These are phyloP conservation scores for Trichoderma erinaceum DNA, from an alignment of 495 filamentous ascomycete species.

Conservation along the genomic window DNA sequence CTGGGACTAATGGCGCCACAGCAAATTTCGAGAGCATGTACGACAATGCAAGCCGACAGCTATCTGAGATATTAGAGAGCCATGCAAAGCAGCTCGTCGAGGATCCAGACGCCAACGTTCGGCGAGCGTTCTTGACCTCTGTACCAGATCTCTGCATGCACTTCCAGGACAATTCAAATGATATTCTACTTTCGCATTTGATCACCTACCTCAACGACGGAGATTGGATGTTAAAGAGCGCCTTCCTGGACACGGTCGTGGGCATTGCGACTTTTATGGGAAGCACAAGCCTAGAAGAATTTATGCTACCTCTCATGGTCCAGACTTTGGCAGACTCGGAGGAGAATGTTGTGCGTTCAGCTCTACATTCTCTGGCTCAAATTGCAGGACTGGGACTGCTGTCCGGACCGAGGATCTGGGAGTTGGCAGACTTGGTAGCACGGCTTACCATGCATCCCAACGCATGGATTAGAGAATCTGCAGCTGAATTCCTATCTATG, in stretches of 20 bases:
- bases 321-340: constrained; percentile 95
- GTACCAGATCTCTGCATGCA: constrained; percentile 91
- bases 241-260: constrained; percentile 93
- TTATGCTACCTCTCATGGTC: constrained; percentile 92
- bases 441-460: constrained; percentile 92
- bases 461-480: constrained; percentile 87
- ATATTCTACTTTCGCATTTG: constrained; percentile 88
- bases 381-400: constrained; percentile 86
- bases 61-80: constrained; percentile 72
- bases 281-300: constrained; percentile 82
- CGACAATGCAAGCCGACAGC: constrained; percentile 70
- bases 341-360: constrained; percentile 89
- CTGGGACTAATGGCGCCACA: constrained; percentile 47
- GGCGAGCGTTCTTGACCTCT: constrained; percentile 87
- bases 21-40: constrained; percentile 71
- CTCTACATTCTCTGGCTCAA: constrained; percentile 79
- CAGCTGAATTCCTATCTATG: constrained; percentile 72
- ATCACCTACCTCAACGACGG: constrained; percentile 97
- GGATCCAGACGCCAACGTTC: constrained; percentile 80
- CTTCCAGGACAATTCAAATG: constrained; percentile 82
- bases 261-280: constrained; percentile 90
- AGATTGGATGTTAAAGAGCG: constrained; percentile 94
- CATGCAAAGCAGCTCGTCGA: constrained; percentile 88
- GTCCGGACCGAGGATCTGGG: constrained; percentile 77
- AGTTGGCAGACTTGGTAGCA: constrained; percentile 71